Base-by-base conservation (phyloP, 352 stramenopile species). In the Phytophthora constricta region DNA sequence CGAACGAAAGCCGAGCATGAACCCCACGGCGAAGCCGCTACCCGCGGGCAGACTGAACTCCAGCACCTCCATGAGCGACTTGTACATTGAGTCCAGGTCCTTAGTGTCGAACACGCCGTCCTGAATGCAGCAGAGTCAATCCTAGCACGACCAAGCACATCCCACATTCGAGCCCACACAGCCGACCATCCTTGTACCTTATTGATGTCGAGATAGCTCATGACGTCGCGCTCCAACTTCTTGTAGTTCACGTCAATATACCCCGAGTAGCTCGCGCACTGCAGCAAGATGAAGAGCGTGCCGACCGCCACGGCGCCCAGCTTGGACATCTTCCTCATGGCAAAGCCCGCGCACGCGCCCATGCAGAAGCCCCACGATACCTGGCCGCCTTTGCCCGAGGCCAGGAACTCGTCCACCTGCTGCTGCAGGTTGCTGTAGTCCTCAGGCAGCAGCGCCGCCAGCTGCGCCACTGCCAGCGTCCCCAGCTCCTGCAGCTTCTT, bases 201-300 rank as follows among this genome's bases (percentile, higher is more conserved):
- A 67, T 94, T 91, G 28, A 92, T 76, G 46, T 97, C 87, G 25
- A 96, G 71, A 43, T 86, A 81, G 23, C 66, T 75, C 60, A 79
- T 82, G 26, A 93, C 47, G 60, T 97, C 87, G 5, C 87, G 74
- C 67, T 93, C 77, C 46, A 98, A 68, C 67, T 98, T 97, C 52
- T 90, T 84, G 83, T 97, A 97, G 76, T 98, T 83, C 19, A 98
- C 85, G 56, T 93, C 67, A 48, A 98, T 84, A 64, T 98, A 98
- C 26, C 92, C 95, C 27, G 77, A 84, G 69, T 96, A 97, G 37
- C 80, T 96, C 26, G 90, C 86, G 46, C 79, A 86, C 77, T 98
- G 93, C 70, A 97, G 75, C 17, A 88, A 62, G 19, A 98, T 81
- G 57, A 98, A 98, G 28, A 93, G 72, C 19, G 84, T 65, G 27